A percentile compares a stretch with the other conserved stretches of the same genome.
These are phyloP conservation scores for Starmerella lactis-condensi DNA, from an alignment of 805 yeast species.

Conservation along the genomic window DNA sequence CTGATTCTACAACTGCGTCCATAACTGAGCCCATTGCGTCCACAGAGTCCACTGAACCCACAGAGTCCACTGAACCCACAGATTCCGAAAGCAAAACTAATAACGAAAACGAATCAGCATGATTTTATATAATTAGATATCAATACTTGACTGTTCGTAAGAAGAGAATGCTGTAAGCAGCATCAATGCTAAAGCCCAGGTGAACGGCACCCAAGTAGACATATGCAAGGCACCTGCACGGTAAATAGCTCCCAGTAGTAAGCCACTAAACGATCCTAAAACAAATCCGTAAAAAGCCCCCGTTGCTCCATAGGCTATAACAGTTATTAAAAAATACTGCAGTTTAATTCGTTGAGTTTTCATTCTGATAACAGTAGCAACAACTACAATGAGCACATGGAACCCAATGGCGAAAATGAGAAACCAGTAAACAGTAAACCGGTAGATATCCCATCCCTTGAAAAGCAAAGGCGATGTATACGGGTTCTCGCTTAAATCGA, in stretches of 20 bases:
- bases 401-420: conserved; percentile 46
- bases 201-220: conserved; percentile 91
- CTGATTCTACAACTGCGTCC: background rate
- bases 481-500: conserved; percentile 13
- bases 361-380: conserved; percentile 33
- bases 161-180: conserved; percentile 48
- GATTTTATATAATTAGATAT: conserved; percentile 2
- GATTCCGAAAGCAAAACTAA: background rate
- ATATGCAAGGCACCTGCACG: conserved; percentile 63
- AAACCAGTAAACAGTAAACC: conserved; percentile 67
- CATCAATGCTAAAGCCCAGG: conserved; percentile 54
- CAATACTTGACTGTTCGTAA: conserved; percentile 36
- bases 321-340: conserved; percentile 23
- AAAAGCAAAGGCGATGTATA: conserved; percentile 43
- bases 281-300: conserved; percentile 33
- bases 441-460: conserved; percentile 56
- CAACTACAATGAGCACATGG: conserved; percentile 43
- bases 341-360: conserved; percentile 19
- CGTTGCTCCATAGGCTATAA: conserved; percentile 24
- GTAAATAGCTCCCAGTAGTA: conserved; percentile 57
- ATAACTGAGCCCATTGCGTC: background rate
- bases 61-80: background rate
- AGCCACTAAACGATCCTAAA: conserved; percentile 61
- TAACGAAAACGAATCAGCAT: background rate
- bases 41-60: conserved; percentile 3